Base-by-base conservation (phyloP, 2,329 filamentous ascomycete genomes). In the Phaeosphaeriaceae sp. region DNA sequence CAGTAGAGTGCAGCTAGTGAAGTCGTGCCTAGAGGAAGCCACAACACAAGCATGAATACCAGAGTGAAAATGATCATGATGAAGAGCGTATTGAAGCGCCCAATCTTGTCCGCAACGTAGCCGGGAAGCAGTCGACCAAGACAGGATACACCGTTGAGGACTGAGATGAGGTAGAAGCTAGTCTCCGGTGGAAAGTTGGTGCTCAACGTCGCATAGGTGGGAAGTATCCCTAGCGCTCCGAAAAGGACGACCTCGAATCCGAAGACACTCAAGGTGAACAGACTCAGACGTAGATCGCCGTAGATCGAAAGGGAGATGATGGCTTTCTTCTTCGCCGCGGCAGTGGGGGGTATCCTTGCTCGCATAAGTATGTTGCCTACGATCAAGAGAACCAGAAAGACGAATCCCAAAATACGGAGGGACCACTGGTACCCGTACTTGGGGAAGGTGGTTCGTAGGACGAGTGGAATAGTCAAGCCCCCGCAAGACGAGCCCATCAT, bases 191-290 rank as follows among this genome's bases (percentile, higher is more conserved):
- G 64, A 47, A 75, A 78, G n/a, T 67, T 44, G 2, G 73, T 73
- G 43, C 73, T 74, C 56, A 79, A 69, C 1, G 78, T 77, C 19
- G 77, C 71, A 48, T 79, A 81, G n/a, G 78, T 81, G 10, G 79
- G 71, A 1, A 80, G 70, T 2, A 75, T 75, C 23, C 78, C 78
- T 30, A 80, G 51, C 7, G 63, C 68, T 19, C 74, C 76, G 64
- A 83, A 83, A 4, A 82, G 79, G 2, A 80, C 60, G 23, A 77
- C 60, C 40, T 78, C 75, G 49, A 77, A 75, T 0, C 74, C 73
- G 51, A 78, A 77, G 1, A 78, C 72, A 30, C 61, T 69, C 47
- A 76, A 59, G 1, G 74, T 76, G 52, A 77, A 74, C n/a, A 78
- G 63, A 52, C 69, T 68, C 52, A 78, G 51, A 64, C 80, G 43